Evolutionary conservation across 352 stramenopile species (phyloP), one percentile per base, ranked within the genome.

Genomic region (Phytopythium chamaehyphon): DNA sequence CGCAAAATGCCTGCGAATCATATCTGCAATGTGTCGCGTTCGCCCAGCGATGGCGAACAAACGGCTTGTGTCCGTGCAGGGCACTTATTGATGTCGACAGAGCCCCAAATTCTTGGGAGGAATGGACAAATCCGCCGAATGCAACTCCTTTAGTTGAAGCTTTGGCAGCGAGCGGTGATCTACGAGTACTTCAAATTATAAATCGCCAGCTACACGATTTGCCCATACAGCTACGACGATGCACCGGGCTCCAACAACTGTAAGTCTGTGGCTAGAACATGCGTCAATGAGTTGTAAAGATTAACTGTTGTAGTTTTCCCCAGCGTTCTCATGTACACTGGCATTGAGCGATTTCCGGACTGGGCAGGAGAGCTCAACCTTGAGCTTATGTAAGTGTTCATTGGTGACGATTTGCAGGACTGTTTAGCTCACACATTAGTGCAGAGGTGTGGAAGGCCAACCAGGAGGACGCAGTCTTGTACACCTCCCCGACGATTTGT

Each of bases 21-120:
- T 46, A 62, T 24, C 47, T 51, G 0, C 46, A 67, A 14, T 71
- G 62, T 42, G 62, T 65, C 3, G 62, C 64, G 15, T 68, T 61
- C 39, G 52, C 47, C 9, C 36, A 65, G 24, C 37, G 40, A 39
- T 71, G 54, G 55, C 21, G 15, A 11, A 44, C 21, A 1, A 36
- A 7, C 19, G 18, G 40, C 3, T 24, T 52, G 24, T 73, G 61
- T 16, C 61, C 61, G 18, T 73, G 64, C 22, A 26, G 66, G 6
- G 43, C 60, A 3, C 63, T 62, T 36, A 69, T 71, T 40, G 59
- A 72, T 28, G 38, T 46, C 14, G 19, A 61, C 11, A 18, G 40
- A 3, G 52, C 40, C 2, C 24, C 28, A 22, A 55, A 18, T 14
- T 49, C 40, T 19, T 61, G 37, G 44, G 51, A 69, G n/a, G 42